Base-by-base conservation (phyloP, 352 stramenopile species). In the Globisporangium nodosum region DNA sequence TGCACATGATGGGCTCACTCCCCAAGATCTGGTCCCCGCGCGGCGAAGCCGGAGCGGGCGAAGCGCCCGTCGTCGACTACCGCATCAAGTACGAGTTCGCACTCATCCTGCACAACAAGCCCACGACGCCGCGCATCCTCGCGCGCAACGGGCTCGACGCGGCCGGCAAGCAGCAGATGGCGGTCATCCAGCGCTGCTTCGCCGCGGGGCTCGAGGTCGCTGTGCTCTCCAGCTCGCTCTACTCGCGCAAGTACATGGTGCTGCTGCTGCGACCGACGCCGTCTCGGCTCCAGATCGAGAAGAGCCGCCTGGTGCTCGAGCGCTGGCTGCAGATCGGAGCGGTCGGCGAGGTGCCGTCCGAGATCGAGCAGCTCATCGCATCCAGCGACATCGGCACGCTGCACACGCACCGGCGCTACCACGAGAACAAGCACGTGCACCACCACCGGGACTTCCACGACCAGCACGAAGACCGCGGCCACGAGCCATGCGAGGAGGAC, bases 21-120 rank as follows among this genome's bases (percentile, higher is more conserved):
- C 80, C 82, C 43, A 82, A 81, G 64, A 83, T 90, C 49, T 91
- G 79, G 81, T 88, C 79, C 7, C 77, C 80, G n/a, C 72, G 78
- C 6, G 81, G 78, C 35, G 79, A 67, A 5, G 71, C 57, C 0
- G 77, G 78, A 0, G 65, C 72, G 1, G 58, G 11, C 20, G 35
- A 68, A 4, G 60, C 66, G 13, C 48, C 60, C 3, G 59, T 73
- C 3, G 60, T 70, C 4, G 81, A 88, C 53, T 87, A 78, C 54
- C 81, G 68, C 47, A 87, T 91, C 62, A 87, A 85, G 65, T 94
- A 92, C 62, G 82, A 94, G 56, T 94, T 92, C 54, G 85, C 85
- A 13, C 67, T 94, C 18, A 85, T 94, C 16, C 61, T 94, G 40
- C 81, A 90, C 66, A 92, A 94, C 59, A 91, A 89, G 31, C 82